Evolutionary conservation across 2,329 filamentous ascomycete genomes (phyloP).

Genomic region (Neospermospora avenae): DNA sequence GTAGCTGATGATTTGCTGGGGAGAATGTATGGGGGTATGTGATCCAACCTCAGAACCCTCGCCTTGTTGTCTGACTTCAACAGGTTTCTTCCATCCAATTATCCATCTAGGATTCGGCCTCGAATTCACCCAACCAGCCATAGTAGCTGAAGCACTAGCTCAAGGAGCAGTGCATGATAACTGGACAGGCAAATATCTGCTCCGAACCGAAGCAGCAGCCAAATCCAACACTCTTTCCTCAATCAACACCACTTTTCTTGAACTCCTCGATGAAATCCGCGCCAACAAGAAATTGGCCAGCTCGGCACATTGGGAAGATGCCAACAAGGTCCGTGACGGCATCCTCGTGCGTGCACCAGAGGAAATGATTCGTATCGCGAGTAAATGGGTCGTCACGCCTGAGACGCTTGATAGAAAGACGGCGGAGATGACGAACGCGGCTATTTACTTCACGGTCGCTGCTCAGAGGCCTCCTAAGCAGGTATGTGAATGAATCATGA

Average conservation of each 20-base stretch:
- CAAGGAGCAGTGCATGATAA: conserved; percentile 68
- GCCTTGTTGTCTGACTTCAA: conserved; percentile 7
- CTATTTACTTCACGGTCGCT: conserved; percentile 46
- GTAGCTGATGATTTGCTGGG: conserved; percentile 65
- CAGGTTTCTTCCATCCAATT: conserved; percentile 71
- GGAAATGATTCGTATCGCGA: conserved; percentile 60
- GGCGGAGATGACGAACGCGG: conserved; percentile 68
- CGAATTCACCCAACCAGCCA: conserved; percentile 77
- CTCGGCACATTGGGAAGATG: conserved; percentile 50
- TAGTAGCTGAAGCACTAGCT: conserved; percentile 77
- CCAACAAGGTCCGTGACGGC: conserved; percentile 66
- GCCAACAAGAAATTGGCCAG: conserved; percentile 53
- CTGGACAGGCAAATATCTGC: conserved; percentile 53
- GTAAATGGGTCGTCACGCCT: conserved; percentile 54
- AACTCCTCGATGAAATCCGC: conserved; percentile 60
- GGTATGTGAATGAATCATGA: neutral
- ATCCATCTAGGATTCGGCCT: conserved; percentile 85
- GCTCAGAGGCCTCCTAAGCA: conserved; percentile 61
- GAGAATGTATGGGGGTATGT: conserved; percentile 61
- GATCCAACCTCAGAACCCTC: neutral
- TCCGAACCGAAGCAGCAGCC: conserved; percentile 48
- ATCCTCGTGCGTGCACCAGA: conserved; percentile 60
- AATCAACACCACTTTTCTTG: conserved; percentile 45
- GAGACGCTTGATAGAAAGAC: conserved; percentile 48
- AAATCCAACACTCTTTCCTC: conserved; percentile 29